Evolutionary conservation across 2,329 filamentous ascomycete species (phyloP).

Genomic region (Colletotrichum sp.): DNA sequence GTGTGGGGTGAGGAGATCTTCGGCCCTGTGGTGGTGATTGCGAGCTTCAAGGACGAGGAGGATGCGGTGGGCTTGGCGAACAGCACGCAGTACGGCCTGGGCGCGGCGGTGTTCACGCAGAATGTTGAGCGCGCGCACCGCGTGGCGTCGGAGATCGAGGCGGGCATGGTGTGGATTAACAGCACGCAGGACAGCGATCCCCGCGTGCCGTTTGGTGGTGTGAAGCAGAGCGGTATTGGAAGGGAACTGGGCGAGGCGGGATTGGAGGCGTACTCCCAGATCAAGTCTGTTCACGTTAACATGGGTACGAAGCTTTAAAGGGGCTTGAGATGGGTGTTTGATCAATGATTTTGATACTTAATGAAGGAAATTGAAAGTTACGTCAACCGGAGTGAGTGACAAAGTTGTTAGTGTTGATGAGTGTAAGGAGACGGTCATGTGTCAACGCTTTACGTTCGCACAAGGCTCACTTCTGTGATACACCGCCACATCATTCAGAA

Average conservation of each 20-base stretch:
- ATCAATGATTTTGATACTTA: neutral
- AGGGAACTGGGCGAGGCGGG: slow-evolving; percentile 51
- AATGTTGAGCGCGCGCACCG: slow-evolving; percentile 57
- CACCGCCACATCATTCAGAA: rapidly evolving
- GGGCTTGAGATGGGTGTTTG: neutral
- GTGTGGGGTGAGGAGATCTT: slow-evolving; percentile 54
- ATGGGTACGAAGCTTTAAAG: slow-evolving; percentile 25
- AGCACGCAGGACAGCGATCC: slow-evolving; percentile 49
- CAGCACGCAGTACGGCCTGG: slow-evolving; percentile 65
- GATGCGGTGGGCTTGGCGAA: slow-evolving; percentile 50
- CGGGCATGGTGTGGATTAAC: slow-evolving; percentile 63
- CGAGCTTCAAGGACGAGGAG: slow-evolving; percentile 45
- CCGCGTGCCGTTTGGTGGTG: slow-evolving; percentile 49
- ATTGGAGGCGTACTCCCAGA: slow-evolving; percentile 47
- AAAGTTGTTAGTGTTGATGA: neutral
- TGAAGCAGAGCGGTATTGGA: slow-evolving; percentile 55
- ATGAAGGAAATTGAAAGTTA: neutral
- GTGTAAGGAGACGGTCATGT: neutral
- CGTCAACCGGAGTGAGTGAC: neutral
- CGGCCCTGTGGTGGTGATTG: slow-evolving; percentile 48
- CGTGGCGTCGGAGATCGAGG: slow-evolving; percentile 61
- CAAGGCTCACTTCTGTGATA: neutral
- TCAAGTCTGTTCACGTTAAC: slow-evolving; percentile 51
- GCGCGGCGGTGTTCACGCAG: slow-evolving; percentile 65
- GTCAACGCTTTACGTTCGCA: rapidly evolving